A percentile compares a stretch with the other conserved stretches of the same genome.
Evolutionary conservation across 768 basidiomycete genomes (phyloP).

Genomic region (Tulasnella sp.): DNA sequence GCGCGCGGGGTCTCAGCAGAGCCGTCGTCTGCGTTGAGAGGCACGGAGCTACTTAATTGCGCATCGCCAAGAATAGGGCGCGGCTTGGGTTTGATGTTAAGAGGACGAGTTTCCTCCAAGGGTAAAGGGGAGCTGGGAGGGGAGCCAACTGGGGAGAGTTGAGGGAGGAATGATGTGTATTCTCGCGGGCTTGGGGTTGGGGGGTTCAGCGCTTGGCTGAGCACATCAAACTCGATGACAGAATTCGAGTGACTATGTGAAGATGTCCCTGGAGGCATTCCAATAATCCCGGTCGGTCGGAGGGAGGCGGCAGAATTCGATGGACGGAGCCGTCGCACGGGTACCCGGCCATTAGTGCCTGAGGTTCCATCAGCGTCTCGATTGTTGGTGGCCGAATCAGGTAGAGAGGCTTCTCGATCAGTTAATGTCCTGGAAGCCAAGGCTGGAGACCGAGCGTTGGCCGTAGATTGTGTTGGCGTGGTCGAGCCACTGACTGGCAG

Average conservation of each 20-base stretch:
- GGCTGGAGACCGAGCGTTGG: conserved; percentile 6
- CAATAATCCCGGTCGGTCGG: conserved; percentile 30
- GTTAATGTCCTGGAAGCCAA: not conserved
- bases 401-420: not conserved
- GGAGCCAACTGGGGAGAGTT: not conserved
- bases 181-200: not conserved
- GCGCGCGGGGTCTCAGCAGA: not conserved
- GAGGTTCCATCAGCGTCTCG: not conserved
- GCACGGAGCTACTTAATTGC: not conserved
- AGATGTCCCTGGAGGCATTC: conserved; percentile 17
- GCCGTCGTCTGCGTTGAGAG: not conserved
- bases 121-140: not conserved
- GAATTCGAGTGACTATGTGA: conserved; percentile 28
- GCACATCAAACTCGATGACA: conserved; percentile 14
- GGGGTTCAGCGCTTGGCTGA: conserved; percentile 17
- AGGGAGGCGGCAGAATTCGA: conserved; percentile 29
- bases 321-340: conserved; percentile 18
- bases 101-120: not conserved
- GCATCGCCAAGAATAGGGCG: not conserved
- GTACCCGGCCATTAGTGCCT: not conserved
- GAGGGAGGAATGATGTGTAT: not conserved
- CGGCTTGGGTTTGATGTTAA: conserved; percentile 1
- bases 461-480: conserved; percentile 2
- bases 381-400: not conserved
- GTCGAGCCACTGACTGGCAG: conserved; percentile 15